Conservation (phyloP, 2,329 filamentous ascomycete species). For the Stachybotrys elegans region DNA sequence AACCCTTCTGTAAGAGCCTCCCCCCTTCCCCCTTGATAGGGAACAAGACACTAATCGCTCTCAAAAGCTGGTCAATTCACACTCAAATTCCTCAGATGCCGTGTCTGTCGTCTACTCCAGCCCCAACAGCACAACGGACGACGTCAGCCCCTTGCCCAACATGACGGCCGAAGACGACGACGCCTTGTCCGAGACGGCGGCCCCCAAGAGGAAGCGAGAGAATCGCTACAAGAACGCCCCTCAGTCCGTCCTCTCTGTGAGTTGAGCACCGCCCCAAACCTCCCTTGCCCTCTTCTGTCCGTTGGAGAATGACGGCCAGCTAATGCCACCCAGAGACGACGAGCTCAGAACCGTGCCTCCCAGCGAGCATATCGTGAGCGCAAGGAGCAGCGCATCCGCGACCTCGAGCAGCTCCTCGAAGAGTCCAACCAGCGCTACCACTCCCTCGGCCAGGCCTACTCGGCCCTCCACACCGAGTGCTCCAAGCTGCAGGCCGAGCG, state of each 20-base stretch:
- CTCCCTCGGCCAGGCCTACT: slow-evolving; percentile 49
- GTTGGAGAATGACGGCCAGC: neutral
- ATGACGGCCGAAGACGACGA: neutral
- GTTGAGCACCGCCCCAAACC: slow-evolving; percentile 10
- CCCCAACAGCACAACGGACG: slow-evolving; percentile 10
- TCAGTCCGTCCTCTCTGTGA: slow-evolving; percentile 42
- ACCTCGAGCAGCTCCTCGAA: slow-evolving; percentile 52
- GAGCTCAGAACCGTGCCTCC: slow-evolving; percentile 26
- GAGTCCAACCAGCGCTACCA: slow-evolving; percentile 51
- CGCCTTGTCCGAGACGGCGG: neutral
- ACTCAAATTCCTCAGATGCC: slow-evolving; percentile 1
- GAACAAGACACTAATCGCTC: neutral
- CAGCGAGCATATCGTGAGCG: slow-evolving; percentile 26
- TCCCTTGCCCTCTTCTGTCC: neutral
- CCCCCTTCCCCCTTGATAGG: too few relatives aligned
- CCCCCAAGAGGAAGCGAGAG: slow-evolving; percentile 43
- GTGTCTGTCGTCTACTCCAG: slow-evolving; percentile 5
- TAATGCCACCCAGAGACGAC: slow-evolving; percentile 17
- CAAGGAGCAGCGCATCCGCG: slow-evolving; percentile 55
- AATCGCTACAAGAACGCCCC: slow-evolving; percentile 50
- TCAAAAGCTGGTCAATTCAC: neutral
- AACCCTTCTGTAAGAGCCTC: too few relatives aligned
- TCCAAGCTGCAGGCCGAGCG: slow-evolving; percentile 24
- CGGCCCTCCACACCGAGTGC: slow-evolving; percentile 41
- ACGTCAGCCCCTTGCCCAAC: slow-evolving; percentile 1